A percentile compares a stretch with the other conserved stretches of the same genome.
Evolutionary conservation across 441 rosid genomes (phyloP).

Genomic region (Mallotus repandus): DNA sequence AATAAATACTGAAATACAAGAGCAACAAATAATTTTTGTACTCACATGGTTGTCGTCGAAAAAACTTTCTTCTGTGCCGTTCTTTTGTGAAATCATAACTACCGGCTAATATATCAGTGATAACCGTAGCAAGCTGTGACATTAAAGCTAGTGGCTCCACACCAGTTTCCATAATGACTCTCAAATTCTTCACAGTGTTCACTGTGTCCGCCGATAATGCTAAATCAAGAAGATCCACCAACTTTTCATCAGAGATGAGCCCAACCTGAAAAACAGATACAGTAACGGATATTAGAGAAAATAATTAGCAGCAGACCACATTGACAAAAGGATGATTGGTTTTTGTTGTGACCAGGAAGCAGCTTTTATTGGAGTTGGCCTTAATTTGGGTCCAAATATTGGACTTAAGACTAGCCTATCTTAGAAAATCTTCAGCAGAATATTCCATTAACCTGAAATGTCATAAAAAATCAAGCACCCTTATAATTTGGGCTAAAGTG

Average conservation of each 20-base stretch:
- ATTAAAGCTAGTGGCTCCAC: slow-evolving; percentile 95
- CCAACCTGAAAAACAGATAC: slow-evolving; percentile 61
- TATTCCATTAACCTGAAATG: background rate
- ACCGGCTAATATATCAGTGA: slow-evolving; percentile 95
- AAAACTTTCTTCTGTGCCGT: slow-evolving; percentile 73
- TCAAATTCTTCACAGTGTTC: slow-evolving; percentile 91
- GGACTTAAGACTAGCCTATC: background rate
- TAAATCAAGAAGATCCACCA: slow-evolving; percentile 98
- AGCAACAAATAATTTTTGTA: slow-evolving; percentile 23
- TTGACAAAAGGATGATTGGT: background rate
- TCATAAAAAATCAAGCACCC: background rate
- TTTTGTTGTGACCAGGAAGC: no score
- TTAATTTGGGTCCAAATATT: background rate
- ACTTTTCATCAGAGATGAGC: slow-evolving; percentile 90
- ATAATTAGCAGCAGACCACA: slow-evolving; percentile 14
- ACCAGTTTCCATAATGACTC: slow-evolving; percentile 92
- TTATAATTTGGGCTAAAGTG: background rate
- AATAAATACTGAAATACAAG: slow-evolving; percentile 2
- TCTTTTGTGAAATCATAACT: slow-evolving; percentile 83
- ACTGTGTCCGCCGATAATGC: slow-evolving; percentile 99
- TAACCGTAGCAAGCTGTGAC: slow-evolving; percentile 98
- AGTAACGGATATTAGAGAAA: slow-evolving; percentile 19
- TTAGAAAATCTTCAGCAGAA: background rate
- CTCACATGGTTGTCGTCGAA: slow-evolving; percentile 81
- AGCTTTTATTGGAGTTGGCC: background rate